phyloP scores from a whole-genome alignment of 768 basidiomycete genomes.

The Candolleomyces eurysporus region DNA sequence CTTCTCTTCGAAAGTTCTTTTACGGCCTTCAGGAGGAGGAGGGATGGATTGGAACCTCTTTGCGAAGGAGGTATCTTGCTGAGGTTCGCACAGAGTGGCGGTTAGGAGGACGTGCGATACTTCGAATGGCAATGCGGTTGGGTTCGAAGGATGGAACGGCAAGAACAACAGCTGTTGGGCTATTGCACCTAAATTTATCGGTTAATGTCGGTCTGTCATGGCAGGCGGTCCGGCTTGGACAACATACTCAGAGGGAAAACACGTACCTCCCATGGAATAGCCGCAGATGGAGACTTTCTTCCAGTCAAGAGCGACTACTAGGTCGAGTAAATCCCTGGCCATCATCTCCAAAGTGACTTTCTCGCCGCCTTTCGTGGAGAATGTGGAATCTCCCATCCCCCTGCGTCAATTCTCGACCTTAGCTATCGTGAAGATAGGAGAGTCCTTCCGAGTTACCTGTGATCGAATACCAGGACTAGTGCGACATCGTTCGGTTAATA shows the following conservation, averaged over 20 bases:
- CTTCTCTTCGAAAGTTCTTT: constrained; percentile 11
- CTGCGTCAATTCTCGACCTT: constrained; percentile 15
- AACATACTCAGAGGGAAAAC: neutral
- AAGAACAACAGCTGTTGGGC: constrained; percentile 44
- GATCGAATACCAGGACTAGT: constrained; percentile 45
- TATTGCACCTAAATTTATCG: constrained; percentile 30
- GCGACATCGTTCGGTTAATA: neutral
- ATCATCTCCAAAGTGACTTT: constrained; percentile 41
- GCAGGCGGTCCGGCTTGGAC: neutral
- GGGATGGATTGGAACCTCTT: neutral
- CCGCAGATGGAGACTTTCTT: constrained; percentile 42
- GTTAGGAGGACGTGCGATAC: constrained; percentile 41
- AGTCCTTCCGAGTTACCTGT: constrained; percentile 17
- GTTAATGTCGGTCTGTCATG: neutral
- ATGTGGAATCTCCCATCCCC: constrained; percentile 45
- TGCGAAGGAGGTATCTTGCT: constrained; percentile 6
- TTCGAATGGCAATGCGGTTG: constrained; percentile 35
- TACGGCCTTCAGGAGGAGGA: constrained; percentile 4
- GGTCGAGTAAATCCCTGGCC: constrained; percentile 41
- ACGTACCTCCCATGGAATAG: constrained; percentile 52
- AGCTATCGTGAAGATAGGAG: neutral
- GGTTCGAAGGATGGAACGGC: constrained; percentile 33
- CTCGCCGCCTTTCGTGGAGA: constrained; percentile 30
- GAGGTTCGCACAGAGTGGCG: constrained; percentile 31
- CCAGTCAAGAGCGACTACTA: constrained; percentile 41